Evolutionary conservation across 2,329 filamentous ascomycete genomes (phyloP).

Genomic region (Sphaerulina vaccinii): DNA sequence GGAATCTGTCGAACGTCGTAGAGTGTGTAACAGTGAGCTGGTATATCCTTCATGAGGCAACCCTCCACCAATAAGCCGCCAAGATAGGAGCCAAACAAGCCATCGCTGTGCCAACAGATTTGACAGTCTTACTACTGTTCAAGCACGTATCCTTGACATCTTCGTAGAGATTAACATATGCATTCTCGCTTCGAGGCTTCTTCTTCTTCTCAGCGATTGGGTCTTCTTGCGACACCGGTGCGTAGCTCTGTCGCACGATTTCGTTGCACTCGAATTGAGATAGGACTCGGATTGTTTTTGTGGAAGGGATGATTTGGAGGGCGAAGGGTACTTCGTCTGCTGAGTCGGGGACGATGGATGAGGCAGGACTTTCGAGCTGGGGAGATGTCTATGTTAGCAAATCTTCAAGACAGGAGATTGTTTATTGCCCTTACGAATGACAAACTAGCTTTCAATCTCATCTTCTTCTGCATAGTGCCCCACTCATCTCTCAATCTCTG

Average conservation of each 20-base stretch:
- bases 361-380: slow-evolving; percentile 6
- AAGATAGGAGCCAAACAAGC: neutral
- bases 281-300: neutral
- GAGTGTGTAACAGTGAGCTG: too few species aligned
- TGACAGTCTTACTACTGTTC: neutral
- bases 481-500: slow-evolving; percentile 14
- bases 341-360: neutral
- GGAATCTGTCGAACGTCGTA: too few species aligned
- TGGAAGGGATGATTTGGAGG: neutral
- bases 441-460: slow-evolving; percentile 13
- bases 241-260: neutral
- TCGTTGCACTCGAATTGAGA: neutral
- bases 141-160: neutral
- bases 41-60: too few species aligned
- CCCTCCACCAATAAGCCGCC: neutral
- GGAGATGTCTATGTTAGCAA: neutral
- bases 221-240: neutral
- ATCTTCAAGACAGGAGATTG: neutral
- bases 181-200: neutral
- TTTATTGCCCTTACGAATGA: slow-evolving; percentile 8
- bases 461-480: slow-evolving; percentile 17
- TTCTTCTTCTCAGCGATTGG: neutral
- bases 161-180: neutral
- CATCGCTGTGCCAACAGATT: neutral
- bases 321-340: neutral